A percentile compares a stretch with the other conserved stretches of the same genome.
Conservation (phyloP, 2,329 filamentous ascomycete genomes). For the Diaporthe destruens region DNA sequence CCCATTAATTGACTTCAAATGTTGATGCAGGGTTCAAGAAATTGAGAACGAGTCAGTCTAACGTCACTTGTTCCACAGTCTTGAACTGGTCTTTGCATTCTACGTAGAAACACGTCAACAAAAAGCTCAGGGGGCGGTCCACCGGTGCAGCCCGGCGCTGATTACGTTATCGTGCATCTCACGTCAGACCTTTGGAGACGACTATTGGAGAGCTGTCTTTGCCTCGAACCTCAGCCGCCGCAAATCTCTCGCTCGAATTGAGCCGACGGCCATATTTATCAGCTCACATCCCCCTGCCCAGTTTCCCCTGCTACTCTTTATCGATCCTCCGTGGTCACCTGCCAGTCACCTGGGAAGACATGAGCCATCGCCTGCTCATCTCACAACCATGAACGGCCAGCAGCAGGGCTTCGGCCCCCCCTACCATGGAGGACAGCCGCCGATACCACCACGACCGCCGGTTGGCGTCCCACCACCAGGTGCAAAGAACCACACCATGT, state of each 20-base stretch:
- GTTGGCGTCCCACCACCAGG: constrained; percentile 15
- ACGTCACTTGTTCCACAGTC: constrained; percentile 28
- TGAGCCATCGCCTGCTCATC: background rate
- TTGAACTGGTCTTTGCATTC: background rate
- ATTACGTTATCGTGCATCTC: constrained; percentile 32
- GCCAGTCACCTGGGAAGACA: background rate
- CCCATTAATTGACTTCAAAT: background rate
- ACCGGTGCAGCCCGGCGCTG: constrained; percentile 9
- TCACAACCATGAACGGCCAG: constrained; percentile 42
- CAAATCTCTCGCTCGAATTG: constrained; percentile 26
- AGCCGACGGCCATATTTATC: constrained; percentile 5
- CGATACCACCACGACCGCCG: constrained; percentile 5
- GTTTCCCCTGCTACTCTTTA: background rate
- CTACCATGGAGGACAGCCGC: constrained; percentile 5
- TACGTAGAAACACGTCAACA: background rate
- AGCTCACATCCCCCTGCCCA: background rate
- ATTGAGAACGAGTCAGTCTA: constrained; percentile 6
- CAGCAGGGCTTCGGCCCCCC: constrained; percentile 11
- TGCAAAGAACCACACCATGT: constrained; percentile 62
- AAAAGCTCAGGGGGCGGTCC: constrained; percentile 6
- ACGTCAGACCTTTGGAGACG: constrained; percentile 25
- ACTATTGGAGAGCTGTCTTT: constrained; percentile 3
- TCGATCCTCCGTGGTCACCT: constrained; percentile 7
- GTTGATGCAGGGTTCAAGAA: constrained; percentile 1
- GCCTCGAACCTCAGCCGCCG: background rate